phyloP scores from a whole-genome alignment of 2,329 filamentous ascomycete genomes.

The Claviceps sp. region DNA sequence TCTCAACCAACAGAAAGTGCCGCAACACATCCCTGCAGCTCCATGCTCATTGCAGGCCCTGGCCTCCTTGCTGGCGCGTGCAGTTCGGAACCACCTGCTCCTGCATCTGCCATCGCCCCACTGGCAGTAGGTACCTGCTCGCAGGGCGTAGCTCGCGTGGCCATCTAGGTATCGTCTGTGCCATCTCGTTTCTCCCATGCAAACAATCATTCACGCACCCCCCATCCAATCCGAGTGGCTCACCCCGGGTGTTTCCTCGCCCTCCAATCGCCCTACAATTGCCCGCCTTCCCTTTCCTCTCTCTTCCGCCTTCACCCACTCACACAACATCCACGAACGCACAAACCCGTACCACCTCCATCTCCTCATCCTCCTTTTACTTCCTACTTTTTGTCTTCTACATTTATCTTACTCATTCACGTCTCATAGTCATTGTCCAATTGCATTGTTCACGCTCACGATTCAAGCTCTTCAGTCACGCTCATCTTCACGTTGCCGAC shows the following conservation, averaged over 20 bases:
- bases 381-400: not conserved
- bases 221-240: not conserved
- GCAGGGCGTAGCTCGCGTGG: not conserved
- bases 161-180: not conserved
- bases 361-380: not conserved
- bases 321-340: not conserved
- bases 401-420: not conserved
- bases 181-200: conserved; percentile 1
- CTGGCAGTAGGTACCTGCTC: not conserved
- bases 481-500: too few species aligned
- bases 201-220: not conserved
- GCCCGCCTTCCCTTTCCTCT: conserved; percentile 4
- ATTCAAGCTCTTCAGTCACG: too few species aligned
- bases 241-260: not conserved
- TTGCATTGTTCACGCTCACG: too few species aligned
- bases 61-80: too few species aligned
- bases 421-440: too few species aligned
- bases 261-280: conserved; percentile 1
- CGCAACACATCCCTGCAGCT: conserved; percentile 7
- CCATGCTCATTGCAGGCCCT: not conserved
- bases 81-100: not conserved
- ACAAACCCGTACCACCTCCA: not conserved
- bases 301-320: not conserved
- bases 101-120: conserved; percentile 7
- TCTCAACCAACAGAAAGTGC: conserved; percentile 18